Percentiles rank a stretch among this genome's conserved stretches.
phyloP scores from a whole-genome alignment of 257 asterid genomes.

The Dorcoceras hygrometricum region DNA sequence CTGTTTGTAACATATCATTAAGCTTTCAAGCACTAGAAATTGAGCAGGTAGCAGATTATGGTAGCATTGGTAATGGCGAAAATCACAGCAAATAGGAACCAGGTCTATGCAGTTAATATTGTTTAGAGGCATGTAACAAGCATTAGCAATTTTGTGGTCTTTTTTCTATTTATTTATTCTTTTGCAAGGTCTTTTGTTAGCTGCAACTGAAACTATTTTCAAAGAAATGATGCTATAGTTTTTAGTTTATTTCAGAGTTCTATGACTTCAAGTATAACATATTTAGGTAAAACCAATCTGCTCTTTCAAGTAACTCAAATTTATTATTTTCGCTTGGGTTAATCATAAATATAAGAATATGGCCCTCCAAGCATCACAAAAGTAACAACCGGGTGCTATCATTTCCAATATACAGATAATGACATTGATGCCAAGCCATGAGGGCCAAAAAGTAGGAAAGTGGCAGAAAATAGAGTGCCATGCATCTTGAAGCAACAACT shows the following conservation, averaged over 20 bases:
- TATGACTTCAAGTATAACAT: neutral
- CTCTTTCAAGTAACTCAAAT: neutral
- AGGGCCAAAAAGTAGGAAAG: conserved; percentile 1
- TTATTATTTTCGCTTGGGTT: neutral
- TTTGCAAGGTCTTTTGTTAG: neutral
- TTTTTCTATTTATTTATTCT: no score
- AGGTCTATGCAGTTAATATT: no score
- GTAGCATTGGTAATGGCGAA: no score
- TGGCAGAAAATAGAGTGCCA: neutral
- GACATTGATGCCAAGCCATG: conserved; percentile 10
- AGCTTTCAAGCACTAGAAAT: no score
- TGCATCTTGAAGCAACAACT: neutral
- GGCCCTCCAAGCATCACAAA: conserved; percentile 18
- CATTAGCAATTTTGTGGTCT: neutral
- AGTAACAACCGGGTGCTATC: conserved; percentile 19
- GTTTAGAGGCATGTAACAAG: no score
- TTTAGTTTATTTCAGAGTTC: neutral
- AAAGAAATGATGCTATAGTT: neutral
- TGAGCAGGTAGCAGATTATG: no score
- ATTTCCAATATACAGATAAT: conserved; percentile 16
- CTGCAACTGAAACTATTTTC: neutral
- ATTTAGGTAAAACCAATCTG: neutral
- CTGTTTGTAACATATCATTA: no score
- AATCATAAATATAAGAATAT: neutral
- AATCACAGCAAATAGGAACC: no score